Evolutionary conservation across 2,329 filamentous ascomycete species (phyloP).

Genomic region (Pseudocercospora macadamiae): DNA sequence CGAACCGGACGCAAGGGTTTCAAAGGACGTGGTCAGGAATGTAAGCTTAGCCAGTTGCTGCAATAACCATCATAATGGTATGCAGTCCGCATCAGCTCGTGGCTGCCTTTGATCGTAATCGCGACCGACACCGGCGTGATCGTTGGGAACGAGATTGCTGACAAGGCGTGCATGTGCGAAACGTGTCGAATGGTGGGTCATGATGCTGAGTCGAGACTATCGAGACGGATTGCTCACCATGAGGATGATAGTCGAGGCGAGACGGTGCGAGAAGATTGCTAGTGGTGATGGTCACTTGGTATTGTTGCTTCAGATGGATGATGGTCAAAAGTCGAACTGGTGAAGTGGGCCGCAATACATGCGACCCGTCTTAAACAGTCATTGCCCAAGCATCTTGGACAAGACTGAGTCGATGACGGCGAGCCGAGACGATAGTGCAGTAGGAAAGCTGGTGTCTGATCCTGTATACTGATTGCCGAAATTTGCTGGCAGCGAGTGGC

Average conservation of each 20-base stretch:
- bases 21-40: slow-evolving; percentile 6
- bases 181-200: neutral
- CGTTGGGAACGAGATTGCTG: neutral
- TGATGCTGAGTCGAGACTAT: slow-evolving; percentile 8
- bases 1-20: neutral
- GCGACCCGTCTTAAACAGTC: slow-evolving; percentile 10
- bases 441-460: slow-evolving; percentile 34
- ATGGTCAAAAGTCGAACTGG: slow-evolving; percentile 13
- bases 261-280: neutral
- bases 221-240: slow-evolving; percentile 4
- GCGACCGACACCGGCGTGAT: neutral
- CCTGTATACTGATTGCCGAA: slow-evolving; percentile 34
- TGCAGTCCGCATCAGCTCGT: slow-evolving; percentile 1
- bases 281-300: slow-evolving; percentile 14
- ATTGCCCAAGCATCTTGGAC: slow-evolving; percentile 5
- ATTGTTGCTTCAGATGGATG: slow-evolving; percentile 10
- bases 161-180: slow-evolving; percentile 3
- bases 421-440: slow-evolving; percentile 24
- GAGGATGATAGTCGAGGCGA: slow-evolving; percentile 9
- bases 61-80: neutral
- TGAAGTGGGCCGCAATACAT: slow-evolving; percentile 10
- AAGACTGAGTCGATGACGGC: slow-evolving; percentile 25
- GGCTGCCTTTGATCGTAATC: neutral
- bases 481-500: slow-evolving; percentile 22
- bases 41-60: slow-evolving; percentile 15